A percentile compares a stretch with the other conserved stretches of the same genome.
These are phyloP conservation scores for Cryphonectria naterciae DNA, from an alignment of 2,329 filamentous ascomycete genomes.

Conservation along the genomic window DNA sequence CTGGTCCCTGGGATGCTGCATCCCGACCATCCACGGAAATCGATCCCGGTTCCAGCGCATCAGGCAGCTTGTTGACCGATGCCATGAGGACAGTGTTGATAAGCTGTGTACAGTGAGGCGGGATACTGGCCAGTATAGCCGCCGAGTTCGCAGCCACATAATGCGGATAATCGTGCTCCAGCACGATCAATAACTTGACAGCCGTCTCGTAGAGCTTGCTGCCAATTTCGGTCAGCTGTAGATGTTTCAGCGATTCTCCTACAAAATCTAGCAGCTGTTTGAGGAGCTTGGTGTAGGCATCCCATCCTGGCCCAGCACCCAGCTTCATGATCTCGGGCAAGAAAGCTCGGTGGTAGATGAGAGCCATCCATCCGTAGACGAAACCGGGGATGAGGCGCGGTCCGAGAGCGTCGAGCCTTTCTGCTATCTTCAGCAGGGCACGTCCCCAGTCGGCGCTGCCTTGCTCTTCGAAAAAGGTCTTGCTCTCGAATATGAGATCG, in stretches of 20 bases:
- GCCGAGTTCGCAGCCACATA: constrained; percentile 89
- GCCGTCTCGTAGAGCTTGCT: constrained; percentile 86
- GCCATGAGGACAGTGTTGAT: constrained; percentile 87
- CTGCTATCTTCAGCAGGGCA: constrained; percentile 73
- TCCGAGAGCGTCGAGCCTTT: constrained; percentile 72
- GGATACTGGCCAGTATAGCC: constrained; percentile 78
- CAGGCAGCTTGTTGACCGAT: constrained; percentile 72
- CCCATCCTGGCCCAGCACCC: constrained; percentile 74
- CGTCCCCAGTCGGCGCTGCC: constrained; percentile 66
- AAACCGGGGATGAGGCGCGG: constrained; percentile 82
- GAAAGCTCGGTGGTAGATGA: constrained; percentile 85
- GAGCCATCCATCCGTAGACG: constrained; percentile 79
- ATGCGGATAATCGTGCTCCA: constrained; percentile 94
- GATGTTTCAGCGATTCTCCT: constrained; percentile 76
- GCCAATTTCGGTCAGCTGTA: constrained; percentile 68
- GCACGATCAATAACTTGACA: constrained; percentile 78
- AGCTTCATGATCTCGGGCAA: constrained; percentile 76
- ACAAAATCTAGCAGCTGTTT: constrained; percentile 74
- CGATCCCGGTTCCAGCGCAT: constrained; percentile 72
- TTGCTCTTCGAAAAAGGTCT: constrained; percentile 60
- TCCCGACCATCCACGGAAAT: constrained; percentile 74
- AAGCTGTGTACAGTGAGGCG: constrained; percentile 82
- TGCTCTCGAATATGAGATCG: constrained; percentile 76
- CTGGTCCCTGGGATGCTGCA: constrained; percentile 70
- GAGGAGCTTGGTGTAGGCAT: constrained; percentile 72